Base-by-base conservation (phyloP, 2,329 filamentous ascomycete genomes). In the Orbilia blumenaviensis region DNA sequence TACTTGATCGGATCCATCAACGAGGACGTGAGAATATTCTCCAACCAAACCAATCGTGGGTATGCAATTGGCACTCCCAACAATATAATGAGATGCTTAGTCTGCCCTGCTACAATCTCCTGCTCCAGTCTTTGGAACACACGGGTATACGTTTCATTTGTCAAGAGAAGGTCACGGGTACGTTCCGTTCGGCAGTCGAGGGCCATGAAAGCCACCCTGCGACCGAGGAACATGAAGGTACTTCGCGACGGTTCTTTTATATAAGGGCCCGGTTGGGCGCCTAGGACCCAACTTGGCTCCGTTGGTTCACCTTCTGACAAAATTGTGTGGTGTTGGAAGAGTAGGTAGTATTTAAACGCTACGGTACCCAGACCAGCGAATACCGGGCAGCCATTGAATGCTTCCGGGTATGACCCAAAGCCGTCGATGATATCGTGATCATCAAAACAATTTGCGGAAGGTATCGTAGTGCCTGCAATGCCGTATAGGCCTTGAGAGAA, bases 391-490 rank as follows among this genome's bases (percentile, higher is more conserved):
- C 88, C 89, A 93, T 97, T 98, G 81, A 97, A 95, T 79, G 92
- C 89, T 79, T 97, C 88, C 2, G 94, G 90, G 82, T 98, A 99
- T 0, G 93, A 97, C 5, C 95, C 95, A 81, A 91, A 99, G 0
- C 96, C 95, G 83, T 94, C 91, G 78, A 94, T 94, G 79, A 94
- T 91, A 79, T 95, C 92, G 81, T 98, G 95, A 80, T 98, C 95
- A 82, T 98, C 94, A 86, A 92, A 97, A 82, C 99, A 94, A 82
- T 99, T 99, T 80, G 99, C 89, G 94, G 97, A 98, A 7, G 95
- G 94, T 50, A 99, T 98, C 82, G 98, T 94, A 1, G 92, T 91
- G 80, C 91, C 94, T 3, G 94, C 95, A 81, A 99, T 88, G n/a
- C 91, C 89, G 81, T 97, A 99, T 3, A 98, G 85, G 0, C 96